Base-by-base conservation (phyloP, 2,329 filamentous ascomycete species). In the Passalora sequoiae region DNA sequence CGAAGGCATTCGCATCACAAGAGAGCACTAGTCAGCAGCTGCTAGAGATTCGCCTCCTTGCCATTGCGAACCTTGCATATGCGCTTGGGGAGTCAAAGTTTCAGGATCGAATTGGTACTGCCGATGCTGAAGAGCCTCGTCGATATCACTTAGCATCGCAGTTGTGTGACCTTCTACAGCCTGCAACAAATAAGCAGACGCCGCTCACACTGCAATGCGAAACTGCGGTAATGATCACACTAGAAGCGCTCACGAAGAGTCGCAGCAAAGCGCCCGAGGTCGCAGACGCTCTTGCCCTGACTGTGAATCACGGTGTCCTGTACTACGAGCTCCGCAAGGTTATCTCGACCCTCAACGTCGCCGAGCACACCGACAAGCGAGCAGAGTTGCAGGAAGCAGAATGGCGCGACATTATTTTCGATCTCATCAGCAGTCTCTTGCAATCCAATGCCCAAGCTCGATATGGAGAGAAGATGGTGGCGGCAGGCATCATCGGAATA, bases 261-360 rank as follows among this genome's bases (percentile, higher is more conserved):
- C 83, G 85, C 57, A 71, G 76, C 44, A 89, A 88, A 60, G 78
- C 83, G 21, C 72, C 80, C 24, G 92, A 98, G 62, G 84, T 98
- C 17, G 82, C 89, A 51, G 82, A 87, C 30, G 89, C 92, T n/a
- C 72, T 99, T 30, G 94, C 89, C 59, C 87, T 94, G 41, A 95
- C 91, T 56, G 91, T 97, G 27, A 97, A 94, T 58, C 94, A 98
- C 58, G 94, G 92, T 10, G 84, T 97, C 21, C 75, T 99, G 32
- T 84, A 97, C 54, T 97, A 96, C 60, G 78, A 96, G 54, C 84
- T 95, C 38, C 80, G 91, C 43, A 96, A 94, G 66, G 86, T 89
- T 7, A 86, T 97, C 44, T 83, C 84, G 13, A 86, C 89, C 51
- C 83, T 98, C 69, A 80, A 76, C 44, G 71, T 71, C 13, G 74